A percentile compares a stretch with the other conserved stretches of the same genome.
phyloP scores from a whole-genome alignment of 352 stramenopile genomes.

The Phytophthora niederhauseri region DNA sequence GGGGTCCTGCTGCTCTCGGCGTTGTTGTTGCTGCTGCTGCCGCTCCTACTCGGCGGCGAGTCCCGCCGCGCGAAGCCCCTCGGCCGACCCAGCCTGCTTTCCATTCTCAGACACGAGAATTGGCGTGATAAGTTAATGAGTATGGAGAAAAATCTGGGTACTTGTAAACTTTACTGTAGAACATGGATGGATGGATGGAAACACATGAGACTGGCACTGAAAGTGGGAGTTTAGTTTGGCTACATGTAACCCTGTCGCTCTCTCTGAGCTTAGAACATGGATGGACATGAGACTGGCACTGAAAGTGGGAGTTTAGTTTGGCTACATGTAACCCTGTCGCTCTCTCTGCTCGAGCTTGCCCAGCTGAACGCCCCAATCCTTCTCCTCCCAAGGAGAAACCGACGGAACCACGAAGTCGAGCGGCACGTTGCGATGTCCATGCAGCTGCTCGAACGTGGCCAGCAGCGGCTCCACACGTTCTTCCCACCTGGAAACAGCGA shows the following conservation, averaged over 20 bases:
- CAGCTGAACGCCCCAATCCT: conserved; percentile 48
- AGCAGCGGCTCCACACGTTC: conserved; percentile 8
- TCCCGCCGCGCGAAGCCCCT: not conserved
- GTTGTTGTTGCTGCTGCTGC: not conserved
- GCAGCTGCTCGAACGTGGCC: not conserved
- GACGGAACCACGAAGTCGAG: conserved; percentile 88
- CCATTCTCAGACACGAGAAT: not conserved
- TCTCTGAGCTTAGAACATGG: too few relatives aligned
- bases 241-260: too few relatives aligned
- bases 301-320: too few relatives aligned
- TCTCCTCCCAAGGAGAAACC: conserved; percentile 65
- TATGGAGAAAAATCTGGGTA: not conserved
- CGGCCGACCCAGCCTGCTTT: not conserved
- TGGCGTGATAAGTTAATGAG: not conserved
- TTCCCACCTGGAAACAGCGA: not conserved
- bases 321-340: too few relatives aligned
- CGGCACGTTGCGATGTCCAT: conserved; percentile 36
- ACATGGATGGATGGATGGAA: too few relatives aligned
- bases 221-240: too few relatives aligned
- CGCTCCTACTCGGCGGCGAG: not conserved
- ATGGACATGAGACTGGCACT: too few relatives aligned
- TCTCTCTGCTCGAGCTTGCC: not conserved
- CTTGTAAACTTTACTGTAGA: not conserved
- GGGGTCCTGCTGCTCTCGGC: not conserved
- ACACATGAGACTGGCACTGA: too few relatives aligned